Conservation (phyloP, 1,139 yeast species). For the Hyphopichia burtonii region DNA sequence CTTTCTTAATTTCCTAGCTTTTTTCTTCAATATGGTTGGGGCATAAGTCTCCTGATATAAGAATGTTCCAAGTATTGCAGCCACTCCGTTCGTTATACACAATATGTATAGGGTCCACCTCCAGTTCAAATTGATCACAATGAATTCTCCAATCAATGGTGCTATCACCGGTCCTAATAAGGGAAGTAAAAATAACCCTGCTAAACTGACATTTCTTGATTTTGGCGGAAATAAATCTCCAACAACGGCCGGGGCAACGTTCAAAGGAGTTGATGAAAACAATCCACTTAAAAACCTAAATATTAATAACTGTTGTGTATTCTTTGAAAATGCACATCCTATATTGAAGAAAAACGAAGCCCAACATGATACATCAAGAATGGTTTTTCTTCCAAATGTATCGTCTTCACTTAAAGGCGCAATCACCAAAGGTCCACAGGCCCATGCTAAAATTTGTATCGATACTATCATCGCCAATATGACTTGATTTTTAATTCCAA, state of each 20-base stretch:
- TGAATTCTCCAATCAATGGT: slow-evolving; percentile 57
- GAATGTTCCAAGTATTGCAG: slow-evolving; percentile 34
- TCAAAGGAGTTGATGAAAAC: slow-evolving; percentile 42
- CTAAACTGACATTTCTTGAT: slow-evolving; percentile 38
- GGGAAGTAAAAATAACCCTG: slow-evolving; percentile 44
- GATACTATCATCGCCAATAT: slow-evolving; percentile 41
- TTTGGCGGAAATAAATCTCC: slow-evolving; percentile 39
- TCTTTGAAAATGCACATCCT: slow-evolving; percentile 42
- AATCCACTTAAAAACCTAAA: slow-evolving; percentile 42
- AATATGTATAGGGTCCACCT: slow-evolving; percentile 46
- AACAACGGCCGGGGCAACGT: slow-evolving; percentile 46
- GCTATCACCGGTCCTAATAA: slow-evolving; percentile 63
- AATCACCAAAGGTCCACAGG: slow-evolving; percentile 43
- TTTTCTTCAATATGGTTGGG: slow-evolving; percentile 34
- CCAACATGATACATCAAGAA: slow-evolving; percentile 39
- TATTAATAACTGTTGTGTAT: slow-evolving; percentile 39
- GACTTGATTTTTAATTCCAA: slow-evolving; percentile 29
- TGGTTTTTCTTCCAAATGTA: slow-evolving; percentile 38
- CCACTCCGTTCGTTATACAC: slow-evolving; percentile 40
- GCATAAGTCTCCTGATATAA: slow-evolving; percentile 42
- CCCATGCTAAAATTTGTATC: slow-evolving; percentile 48
- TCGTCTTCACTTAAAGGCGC: slow-evolving; percentile 49
- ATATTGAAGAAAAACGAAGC: slow-evolving; percentile 35
- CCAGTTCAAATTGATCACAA: slow-evolving; percentile 46
- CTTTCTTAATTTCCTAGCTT: slow-evolving; percentile 30